Evolutionary conservation across 139 green algal species (phyloP).

Genomic region (Dunaliella primolecta): DNA sequence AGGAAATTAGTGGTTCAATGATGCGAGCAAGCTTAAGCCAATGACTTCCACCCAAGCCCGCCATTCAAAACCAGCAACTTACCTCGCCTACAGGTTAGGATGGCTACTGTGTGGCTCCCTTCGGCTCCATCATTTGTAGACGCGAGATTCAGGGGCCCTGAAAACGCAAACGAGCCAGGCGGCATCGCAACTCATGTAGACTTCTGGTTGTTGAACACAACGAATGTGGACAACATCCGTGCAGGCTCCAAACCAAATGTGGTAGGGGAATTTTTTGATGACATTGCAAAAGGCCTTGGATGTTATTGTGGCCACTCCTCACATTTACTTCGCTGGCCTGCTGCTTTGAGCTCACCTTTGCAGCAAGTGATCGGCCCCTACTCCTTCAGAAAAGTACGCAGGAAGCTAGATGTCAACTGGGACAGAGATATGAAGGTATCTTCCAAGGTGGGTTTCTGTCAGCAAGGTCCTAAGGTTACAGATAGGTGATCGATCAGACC

Average conservation of each 20-base stretch:
- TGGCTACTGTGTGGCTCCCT: constrained; percentile 5
- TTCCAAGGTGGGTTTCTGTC: no score
- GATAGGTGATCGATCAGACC: no score
- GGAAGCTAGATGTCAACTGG: constrained; percentile 23
- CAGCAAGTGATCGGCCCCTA: constrained; percentile 24
- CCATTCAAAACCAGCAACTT: no score
- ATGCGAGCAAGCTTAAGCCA: no score
- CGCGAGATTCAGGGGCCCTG: background rate
- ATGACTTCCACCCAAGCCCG: no score
- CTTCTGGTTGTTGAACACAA: constrained; percentile 18
- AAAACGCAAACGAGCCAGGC: background rate
- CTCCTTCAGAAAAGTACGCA: constrained; percentile 20
- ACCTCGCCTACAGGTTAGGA: constrained; percentile 16
- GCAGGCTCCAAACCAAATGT: constrained; percentile 6
- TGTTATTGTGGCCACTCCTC: no score
- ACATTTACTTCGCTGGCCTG: background rate
- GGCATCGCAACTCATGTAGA: background rate
- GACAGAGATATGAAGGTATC: constrained; percentile 11
- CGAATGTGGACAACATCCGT: constrained; percentile 17
- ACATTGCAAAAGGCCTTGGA: background rate
- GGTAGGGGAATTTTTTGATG: background rate
- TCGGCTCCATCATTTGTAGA: background rate
- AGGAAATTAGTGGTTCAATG: no score
- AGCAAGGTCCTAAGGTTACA: no score
- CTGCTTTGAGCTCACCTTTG: background rate